Evolutionary conservation across 78 protist genomes (phyloP), one percentile per base, ranked within the genome.

Genomic region (Ministeria vibrans): DNA sequence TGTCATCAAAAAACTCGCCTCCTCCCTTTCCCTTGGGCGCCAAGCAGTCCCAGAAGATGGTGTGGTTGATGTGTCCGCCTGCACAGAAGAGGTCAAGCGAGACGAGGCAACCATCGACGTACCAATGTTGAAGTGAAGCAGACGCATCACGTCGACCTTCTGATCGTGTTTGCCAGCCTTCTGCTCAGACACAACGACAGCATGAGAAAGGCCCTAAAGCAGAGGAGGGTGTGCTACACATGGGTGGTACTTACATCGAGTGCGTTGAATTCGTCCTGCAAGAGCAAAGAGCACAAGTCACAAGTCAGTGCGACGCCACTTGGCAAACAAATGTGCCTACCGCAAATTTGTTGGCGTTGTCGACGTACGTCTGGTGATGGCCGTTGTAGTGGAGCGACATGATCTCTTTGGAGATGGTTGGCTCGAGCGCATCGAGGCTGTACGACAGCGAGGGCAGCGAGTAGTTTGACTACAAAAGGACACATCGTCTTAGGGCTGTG

Each of bases 1-100:
- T 59, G 64, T 59, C 34, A 15, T 9, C 32, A 59, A 85, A 87
- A 6, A 87, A 46, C 61, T 78, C 88, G 78, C 91, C 91, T 45
- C 95, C 95, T 25, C 86, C 86, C 49, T 61, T 63, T 32, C 59
- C 69, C 64, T 74, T 78, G 61, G 97, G 92, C 55, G 95, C 90
- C 53, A 94, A 83, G 79, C 92, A 92, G 36, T 80, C 82, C 97
- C 97, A 94, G 88, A 92, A 92, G 83, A 94, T 94, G 45, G 89
- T 62, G 89, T 94, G 97, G 83, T 94, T 94, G 81, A 94, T 83
- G 84, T 94, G 97, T 28, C 97, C 97, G 49, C 97, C 97, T 41
- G 95, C 95, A 81, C 92, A 90, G 91, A 94, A 94, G n/a, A n/a
- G n/a, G n/a, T n/a, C n/a, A n/a, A n/a, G n/a, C n/a, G n/a, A n/a